Evolutionary conservation across 768 basidiomycete genomes (phyloP).

Genomic region (Coprinellus micaceus): DNA sequence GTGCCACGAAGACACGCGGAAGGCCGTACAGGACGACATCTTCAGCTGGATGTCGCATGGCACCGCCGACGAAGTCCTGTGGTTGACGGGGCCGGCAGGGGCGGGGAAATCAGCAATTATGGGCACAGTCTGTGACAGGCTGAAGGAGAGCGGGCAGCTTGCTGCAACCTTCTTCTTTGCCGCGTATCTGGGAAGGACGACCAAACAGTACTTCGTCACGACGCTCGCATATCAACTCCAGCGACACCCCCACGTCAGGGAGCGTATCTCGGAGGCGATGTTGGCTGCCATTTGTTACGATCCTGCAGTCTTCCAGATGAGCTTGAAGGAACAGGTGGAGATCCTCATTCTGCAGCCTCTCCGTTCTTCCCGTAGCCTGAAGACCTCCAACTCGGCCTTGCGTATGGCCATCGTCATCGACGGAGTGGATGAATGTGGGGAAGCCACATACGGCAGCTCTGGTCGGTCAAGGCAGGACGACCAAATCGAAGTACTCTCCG

Average conservation of each 20-base stretch:
- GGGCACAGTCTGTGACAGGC: no score
- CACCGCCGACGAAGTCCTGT: background rate
- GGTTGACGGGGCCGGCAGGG: constrained; percentile 3
- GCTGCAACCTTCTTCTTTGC: no score
- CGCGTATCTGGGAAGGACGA: no score
- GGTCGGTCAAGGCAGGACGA: background rate
- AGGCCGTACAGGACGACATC: background rate
- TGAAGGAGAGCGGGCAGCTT: no score
- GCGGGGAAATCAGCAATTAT: background rate
- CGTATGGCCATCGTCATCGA: constrained; percentile 4
- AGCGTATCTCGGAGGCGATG: background rate
- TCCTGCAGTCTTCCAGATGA: background rate
- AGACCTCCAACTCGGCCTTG: background rate
- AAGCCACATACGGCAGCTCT: background rate
- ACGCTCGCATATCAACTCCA: background rate
- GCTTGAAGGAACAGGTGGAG: background rate
- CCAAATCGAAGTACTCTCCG: background rate
- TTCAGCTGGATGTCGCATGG: background rate
- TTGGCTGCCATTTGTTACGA: background rate
- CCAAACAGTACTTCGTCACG: background rate
- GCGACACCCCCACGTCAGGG: background rate
- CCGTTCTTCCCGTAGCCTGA: background rate
- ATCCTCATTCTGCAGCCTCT: background rate
- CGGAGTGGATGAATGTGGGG: constrained; percentile 6
- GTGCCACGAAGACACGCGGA: background rate